Base-by-base conservation (phyloP, 768 basidiomycete genomes). In the Gyrodon lividus region DNA sequence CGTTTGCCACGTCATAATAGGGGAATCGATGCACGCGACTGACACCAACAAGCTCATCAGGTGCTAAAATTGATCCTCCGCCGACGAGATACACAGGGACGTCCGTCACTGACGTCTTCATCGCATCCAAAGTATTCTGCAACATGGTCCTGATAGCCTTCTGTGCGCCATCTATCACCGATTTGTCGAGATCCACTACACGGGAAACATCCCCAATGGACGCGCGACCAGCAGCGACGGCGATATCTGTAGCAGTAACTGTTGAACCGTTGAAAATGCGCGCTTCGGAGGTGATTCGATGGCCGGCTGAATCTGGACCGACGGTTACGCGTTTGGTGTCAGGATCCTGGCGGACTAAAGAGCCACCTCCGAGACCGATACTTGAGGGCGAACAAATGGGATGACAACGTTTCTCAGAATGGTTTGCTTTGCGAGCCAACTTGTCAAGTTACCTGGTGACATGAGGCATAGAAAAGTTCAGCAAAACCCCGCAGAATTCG, bases 231-330 rank as follows among this genome's bases (percentile, higher is more conserved):
- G 68, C 59, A 19, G 79, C 76, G 0, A 82, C 81, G 41, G 74
- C 70, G 20, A 84, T 66, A 58, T 87, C 85, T 1, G 85, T 86
- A 1, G 83, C 70, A n/a, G 84, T 86, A 45, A 83, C 64, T 3
- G 72, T 72, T 4, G 67, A 50, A 2, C 85, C 85, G 6, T 82
- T 80, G 56, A 87, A 87, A 0, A 83, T 70, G 8, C 70, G 63
- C 5, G 77, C 75, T 38, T 83, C 78, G 38, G 67, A 71, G 4
- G 72, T 72, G 44, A 81, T 72, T 54, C 67, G 62, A 61, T 83
- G 79, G 0, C 85, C 85, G 16, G 86, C 82, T 1, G 83, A 87
- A 58, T 84, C 79, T 10, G 85, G 84, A 0, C 85, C 85, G 30
- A 87, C 74, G 0, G 76, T 72, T 22, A 81, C 75, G 43, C 65